A percentile compares a stretch with the other conserved stretches of the same genome.
phyloP scores from a whole-genome alignment of 1,139 yeast species.

The Pichia inconspicua region DNA sequence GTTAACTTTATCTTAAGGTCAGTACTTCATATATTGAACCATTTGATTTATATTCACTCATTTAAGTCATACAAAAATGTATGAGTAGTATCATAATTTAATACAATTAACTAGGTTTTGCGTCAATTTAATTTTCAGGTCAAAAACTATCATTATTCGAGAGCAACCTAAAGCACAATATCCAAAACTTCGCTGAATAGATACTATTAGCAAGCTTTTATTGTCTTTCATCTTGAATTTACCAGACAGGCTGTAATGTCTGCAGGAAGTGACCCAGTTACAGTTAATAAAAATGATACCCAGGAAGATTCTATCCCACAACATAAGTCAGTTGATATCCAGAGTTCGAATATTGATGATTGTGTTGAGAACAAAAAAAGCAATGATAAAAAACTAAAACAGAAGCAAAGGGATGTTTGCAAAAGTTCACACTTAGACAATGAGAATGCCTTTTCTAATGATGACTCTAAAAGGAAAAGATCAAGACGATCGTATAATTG shows the following conservation, averaged over 20 bases:
- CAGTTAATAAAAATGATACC: neutral
- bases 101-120: no score
- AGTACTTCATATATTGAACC: no score
- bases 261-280: neutral
- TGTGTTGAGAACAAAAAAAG: neutral
- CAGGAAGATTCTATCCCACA: neutral
- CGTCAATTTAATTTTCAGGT: neutral
- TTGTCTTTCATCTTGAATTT: neutral
- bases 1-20: no score
- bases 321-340: neutral
- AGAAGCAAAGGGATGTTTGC: neutral
- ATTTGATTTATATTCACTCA: no score
- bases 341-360: neutral
- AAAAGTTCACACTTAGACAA: neutral
- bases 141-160: neutral
- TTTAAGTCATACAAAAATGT: neutral
- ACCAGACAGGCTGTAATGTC: neutral
- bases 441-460: neutral
- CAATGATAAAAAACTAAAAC: neutral
- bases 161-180: neutral
- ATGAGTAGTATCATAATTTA: neutral
- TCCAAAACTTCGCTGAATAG: neutral
- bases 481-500: constrained; percentile 48
- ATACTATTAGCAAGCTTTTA: neutral
- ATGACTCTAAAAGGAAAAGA: constrained; percentile 3